Conservation (phyloP, 176 grass and related monocot species). For the Saccharum officinarum region DNA sequence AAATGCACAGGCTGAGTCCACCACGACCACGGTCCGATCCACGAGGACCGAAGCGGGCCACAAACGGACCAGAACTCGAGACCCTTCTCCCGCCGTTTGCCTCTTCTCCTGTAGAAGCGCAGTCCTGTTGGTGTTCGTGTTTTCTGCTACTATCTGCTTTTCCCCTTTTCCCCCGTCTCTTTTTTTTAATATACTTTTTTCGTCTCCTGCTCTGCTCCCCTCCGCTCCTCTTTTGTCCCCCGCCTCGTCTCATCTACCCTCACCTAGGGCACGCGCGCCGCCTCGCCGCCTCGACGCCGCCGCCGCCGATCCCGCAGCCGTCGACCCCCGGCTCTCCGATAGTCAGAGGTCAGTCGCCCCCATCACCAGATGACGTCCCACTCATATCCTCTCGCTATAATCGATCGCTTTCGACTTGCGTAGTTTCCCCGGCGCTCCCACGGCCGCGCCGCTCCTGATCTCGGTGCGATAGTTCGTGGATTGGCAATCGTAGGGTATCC, state of each 20-base stretch:
- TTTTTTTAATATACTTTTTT: too few relatives aligned
- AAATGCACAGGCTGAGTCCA: background rate
- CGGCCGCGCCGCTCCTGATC: conserved; percentile 3
- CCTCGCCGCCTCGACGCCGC: conserved; percentile 8
- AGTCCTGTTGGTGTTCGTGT: background rate
- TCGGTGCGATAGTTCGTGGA: background rate
- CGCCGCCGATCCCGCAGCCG: background rate
- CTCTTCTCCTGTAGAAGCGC: background rate
- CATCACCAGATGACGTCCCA: too few relatives aligned
- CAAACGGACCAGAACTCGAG: background rate
- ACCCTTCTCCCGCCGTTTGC: background rate
- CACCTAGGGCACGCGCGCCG: conserved; percentile 41
- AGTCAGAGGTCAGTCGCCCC: conserved; percentile 21
- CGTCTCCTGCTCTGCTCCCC: background rate
- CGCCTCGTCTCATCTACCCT: conserved; percentile 4
- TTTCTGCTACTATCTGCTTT: background rate
- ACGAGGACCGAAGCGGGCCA: background rate
- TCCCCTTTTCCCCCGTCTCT: too few relatives aligned
- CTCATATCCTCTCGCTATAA: background rate
- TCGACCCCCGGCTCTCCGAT: conserved; percentile 21
- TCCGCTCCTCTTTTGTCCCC: background rate
- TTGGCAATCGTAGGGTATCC: background rate
- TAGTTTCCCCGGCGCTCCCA: background rate
- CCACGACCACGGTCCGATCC: too few relatives aligned
- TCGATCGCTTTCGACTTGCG: background rate